Evolutionary conservation across 2,329 filamentous ascomycete species (phyloP), one percentile per base, ranked within the genome.

Genomic region (Aureobasidium sp.): DNA sequence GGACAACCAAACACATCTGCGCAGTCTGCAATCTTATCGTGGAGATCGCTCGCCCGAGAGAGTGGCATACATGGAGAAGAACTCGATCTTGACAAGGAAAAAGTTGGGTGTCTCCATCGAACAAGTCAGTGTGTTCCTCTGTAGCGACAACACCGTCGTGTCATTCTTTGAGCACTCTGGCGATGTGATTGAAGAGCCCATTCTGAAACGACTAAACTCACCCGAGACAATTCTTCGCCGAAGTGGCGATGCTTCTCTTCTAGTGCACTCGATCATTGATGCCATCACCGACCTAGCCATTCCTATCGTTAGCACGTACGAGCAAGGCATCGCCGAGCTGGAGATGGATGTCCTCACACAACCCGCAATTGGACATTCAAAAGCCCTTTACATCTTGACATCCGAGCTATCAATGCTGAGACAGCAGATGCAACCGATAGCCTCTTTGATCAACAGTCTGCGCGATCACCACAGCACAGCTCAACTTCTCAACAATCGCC

Each of bases 111-210:
- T 96, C 44, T 88, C 86, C 10, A 88, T 92, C 5, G 92, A 97
- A 74, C 92, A 97, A 73, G 91, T 96, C 3, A 91, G 90, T 4
- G 85, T 96, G 60, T 96, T 97, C 70, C 78, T 97, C 16, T 92
- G 88, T 2, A 82, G 85, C 13, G 91, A 96, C 74, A 95, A 96
- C 69, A 93, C 88, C 0, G 86, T 96, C 60, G 91, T 95, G 25
- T 93, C 90, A 16, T 96, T 97, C 74, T 97, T 97, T 67, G 91
- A 97, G 75, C 83, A 86, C 45, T 96, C 91, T 0, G 92, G 91
- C 2, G 83, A 86, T 48, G 91, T 96, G 66, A 84, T 96, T 2
- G 90, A 96, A 72, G 79, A 81, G 3, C 91, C 91, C 1, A 96
- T 97, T 41, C 79, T 96, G 30, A 81, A 82, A 39, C 89, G 92